Percentiles rank a stretch among this genome's conserved stretches.
Conservation (phyloP, 768 basidiomycete species). For the Boletus vermiculosoides region DNA sequence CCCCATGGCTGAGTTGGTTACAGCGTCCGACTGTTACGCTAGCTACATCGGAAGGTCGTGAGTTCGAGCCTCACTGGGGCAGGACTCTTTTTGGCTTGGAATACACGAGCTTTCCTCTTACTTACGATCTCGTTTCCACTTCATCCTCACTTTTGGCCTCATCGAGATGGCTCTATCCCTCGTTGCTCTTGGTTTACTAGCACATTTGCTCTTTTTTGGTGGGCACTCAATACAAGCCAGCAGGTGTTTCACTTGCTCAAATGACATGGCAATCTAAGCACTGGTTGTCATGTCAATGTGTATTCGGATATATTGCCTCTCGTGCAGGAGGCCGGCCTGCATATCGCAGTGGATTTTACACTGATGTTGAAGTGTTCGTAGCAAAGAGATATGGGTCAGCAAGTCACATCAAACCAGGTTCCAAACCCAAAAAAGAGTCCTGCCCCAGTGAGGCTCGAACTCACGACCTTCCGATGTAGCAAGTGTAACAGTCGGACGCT, state of each 20-base stretch:
- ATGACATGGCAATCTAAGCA: no score
- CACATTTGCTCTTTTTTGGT: background rate
- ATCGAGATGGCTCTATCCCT: background rate
- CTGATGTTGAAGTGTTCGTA: no score
- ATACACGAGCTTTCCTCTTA: no score
- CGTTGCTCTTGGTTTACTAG: background rate
- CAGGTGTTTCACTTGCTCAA: background rate
- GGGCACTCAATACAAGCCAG: background rate
- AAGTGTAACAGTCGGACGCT: slow-evolving; percentile 69
- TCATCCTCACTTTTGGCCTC: background rate
- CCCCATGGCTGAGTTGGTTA: slow-evolving; percentile 79
- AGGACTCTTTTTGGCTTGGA: slow-evolving; percentile 21
- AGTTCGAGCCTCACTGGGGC: slow-evolving; percentile 69
- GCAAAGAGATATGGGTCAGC: no score
- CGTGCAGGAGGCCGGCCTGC: background rate
- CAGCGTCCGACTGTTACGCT: slow-evolving; percentile 71
- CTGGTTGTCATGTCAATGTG: no score
- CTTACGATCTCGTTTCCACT: background rate
- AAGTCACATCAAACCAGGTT: no score
- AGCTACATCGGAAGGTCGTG: slow-evolving; percentile 60
- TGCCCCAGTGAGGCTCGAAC: slow-evolving; percentile 69
- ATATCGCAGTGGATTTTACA: no score
- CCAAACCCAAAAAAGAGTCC: slow-evolving; percentile 14
- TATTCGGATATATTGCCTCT: background rate
- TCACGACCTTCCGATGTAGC: slow-evolving; percentile 60